A percentile compares a stretch with the other conserved stretches of the same genome.
Conservation (phyloP, 2,329 filamentous ascomycete species). For the Fusarium compactum region DNA sequence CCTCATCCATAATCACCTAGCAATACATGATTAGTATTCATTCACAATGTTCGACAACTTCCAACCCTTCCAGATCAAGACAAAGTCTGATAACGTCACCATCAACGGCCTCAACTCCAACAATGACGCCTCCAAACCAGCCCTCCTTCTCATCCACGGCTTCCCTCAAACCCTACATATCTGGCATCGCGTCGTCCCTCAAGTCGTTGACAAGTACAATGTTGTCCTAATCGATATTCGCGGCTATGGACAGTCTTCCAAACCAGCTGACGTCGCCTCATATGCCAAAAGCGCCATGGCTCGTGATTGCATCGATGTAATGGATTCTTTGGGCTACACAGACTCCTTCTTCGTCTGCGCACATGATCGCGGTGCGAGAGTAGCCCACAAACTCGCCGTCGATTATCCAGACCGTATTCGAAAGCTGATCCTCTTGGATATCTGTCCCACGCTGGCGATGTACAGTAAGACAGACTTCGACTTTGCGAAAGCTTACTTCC, state of each 20-base stretch:
- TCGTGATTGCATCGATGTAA: conserved; percentile 58
- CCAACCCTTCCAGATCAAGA: conserved; percentile 54
- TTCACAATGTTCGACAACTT: conserved; percentile 58
- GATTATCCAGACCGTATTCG: conserved; percentile 57
- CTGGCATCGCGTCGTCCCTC: conserved; percentile 61
- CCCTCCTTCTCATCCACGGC: conserved; percentile 64
- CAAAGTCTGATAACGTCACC: conserved; percentile 52
- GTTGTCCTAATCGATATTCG: conserved; percentile 63
- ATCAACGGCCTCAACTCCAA: conserved; percentile 59
- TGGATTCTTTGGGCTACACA: conserved; percentile 56
- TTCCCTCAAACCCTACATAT: conserved; percentile 66
- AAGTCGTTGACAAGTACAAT: conserved; percentile 55
- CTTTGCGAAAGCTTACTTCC: conserved; percentile 65
- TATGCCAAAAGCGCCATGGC: conserved; percentile 66
- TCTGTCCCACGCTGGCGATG: conserved; percentile 67
- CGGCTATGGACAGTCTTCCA: conserved; percentile 64
- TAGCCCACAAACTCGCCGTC: conserved; percentile 66
- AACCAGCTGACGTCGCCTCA: conserved; percentile 51
- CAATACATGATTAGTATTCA: no score
- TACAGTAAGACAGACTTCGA: conserved; percentile 57
- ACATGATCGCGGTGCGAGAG: conserved; percentile 68
- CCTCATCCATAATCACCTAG: no score
- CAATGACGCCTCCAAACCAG: conserved; percentile 50
- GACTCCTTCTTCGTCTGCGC: conserved; percentile 62
- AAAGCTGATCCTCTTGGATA: conserved; percentile 62